Evolutionary conservation across 176 grass and related monocot genomes (phyloP), one percentile per base, ranked within the genome.

Genomic region (Cenchrus fungigraminus): DNA sequence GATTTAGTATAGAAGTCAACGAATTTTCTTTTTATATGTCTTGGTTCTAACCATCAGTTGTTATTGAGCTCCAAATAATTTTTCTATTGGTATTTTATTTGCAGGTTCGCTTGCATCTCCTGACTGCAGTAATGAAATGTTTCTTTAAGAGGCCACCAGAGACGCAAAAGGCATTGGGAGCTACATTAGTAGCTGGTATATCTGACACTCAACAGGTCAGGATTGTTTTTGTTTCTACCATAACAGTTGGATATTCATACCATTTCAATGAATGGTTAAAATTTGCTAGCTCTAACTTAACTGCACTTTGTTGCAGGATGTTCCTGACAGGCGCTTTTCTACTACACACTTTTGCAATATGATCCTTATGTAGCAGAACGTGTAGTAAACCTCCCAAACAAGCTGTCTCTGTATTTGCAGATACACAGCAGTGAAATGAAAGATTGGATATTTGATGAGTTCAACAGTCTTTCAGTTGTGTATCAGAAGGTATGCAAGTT

Each of bases 361-460:
- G 86, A 99, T 84, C 88, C 94, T 55, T 31, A 76, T 81, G 90
- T 91, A 53, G 97, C 97, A 43, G 97, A 99, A 79, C 60, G 82
- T 84, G 94, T 99, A 31, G 94, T 99, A 77, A 99, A 99, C 73
- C 97, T 82, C 97, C 97, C 37, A 99, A 99, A 80, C 97, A 97
- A 92, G 97, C 97, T 86, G 90, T 99, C 53, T 99, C 97, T 17
- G 92, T 99, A 73, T 99, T 99, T 99, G 97, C 97, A 69, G 97
- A 99, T 74, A 85, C 86, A n/a, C 97, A 99, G 90, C 76, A 91
- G 86, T 82, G 97, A 99, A 97, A 92, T 94, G 14, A 99, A 99
- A 90, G 97, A 99, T 68, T 77, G 97, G 16, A 99, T 97, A 89
- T 97, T 99, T 82, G 97, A 99, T 95, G 97, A 99, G 83, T 97